A percentile compares a stretch with the other conserved stretches of the same genome.
phyloP scores from a whole-genome alignment of 352 stramenopile species.

The Globisporangium viniferum region DNA sequence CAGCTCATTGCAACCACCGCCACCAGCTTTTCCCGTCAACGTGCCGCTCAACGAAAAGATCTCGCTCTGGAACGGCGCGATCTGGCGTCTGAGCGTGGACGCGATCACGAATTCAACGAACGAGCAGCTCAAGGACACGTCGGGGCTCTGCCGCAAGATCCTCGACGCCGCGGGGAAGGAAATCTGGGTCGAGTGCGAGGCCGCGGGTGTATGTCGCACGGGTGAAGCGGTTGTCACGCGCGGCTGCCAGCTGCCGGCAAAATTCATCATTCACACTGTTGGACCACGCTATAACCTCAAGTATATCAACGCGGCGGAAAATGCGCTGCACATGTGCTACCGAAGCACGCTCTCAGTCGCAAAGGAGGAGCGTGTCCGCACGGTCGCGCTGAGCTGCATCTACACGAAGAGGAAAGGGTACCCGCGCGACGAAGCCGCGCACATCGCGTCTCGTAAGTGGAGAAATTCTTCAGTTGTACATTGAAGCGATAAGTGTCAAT shows the following conservation, averaged over 20 bases:
- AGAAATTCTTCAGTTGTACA: too few relatives aligned
- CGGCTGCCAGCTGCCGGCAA: conserved; percentile 66
- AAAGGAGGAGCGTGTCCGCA: conserved; percentile 60
- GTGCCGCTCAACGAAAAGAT: conserved; percentile 44
- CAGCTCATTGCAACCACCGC: background rate
- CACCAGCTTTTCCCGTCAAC: conserved; percentile 22
- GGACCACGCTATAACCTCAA: conserved; percentile 77
- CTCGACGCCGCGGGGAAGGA: conserved; percentile 66
- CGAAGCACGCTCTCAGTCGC: conserved; percentile 54
- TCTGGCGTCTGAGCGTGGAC: conserved; percentile 59
- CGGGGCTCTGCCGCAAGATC: conserved; percentile 58
- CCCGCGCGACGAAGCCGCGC: conserved; percentile 70
- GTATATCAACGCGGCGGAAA: conserved; percentile 77
- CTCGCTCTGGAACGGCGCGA: conserved; percentile 49
- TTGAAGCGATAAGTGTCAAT: too few relatives aligned
- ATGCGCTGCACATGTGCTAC: conserved; percentile 82
- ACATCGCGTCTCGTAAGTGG: conserved; percentile 47
- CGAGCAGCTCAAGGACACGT: conserved; percentile 61
- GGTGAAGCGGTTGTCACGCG: conserved; percentile 81
- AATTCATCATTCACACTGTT: conserved; percentile 80
- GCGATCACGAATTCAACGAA: conserved; percentile 82
- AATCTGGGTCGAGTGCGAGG: conserved; percentile 71
- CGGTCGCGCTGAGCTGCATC: conserved; percentile 73
- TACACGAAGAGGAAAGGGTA: conserved; percentile 76
- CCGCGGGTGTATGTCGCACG: conserved; percentile 62